Conservation (phyloP, 2,329 filamentous ascomycete genomes). For the Hymenoscyphus repandus region DNA sequence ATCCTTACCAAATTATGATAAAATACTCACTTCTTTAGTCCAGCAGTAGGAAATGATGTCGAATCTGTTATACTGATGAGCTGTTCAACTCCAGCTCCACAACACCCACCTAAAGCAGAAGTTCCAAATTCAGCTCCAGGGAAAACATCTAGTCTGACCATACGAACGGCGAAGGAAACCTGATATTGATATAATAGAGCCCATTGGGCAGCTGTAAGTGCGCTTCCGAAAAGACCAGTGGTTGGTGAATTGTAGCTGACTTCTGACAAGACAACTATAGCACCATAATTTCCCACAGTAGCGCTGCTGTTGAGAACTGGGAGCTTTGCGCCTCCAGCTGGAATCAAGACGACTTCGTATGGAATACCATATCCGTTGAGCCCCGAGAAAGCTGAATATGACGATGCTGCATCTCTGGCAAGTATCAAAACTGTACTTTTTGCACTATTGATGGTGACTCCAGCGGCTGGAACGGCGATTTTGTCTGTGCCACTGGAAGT, state of each 20-base stretch:
- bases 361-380: conserved; percentile 58
- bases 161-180: conserved; percentile 49
- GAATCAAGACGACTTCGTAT: conserved; percentile 50
- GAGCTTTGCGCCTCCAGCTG: conserved; percentile 44
- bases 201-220: conserved; percentile 51
- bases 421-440: conserved; percentile 49
- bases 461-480: conserved; percentile 4
- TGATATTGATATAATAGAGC: conserved; percentile 52
- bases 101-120: conserved; percentile 37
- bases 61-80: conserved; percentile 48
- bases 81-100: conserved; percentile 43
- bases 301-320: conserved; percentile 44
- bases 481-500: conserved; percentile 9
- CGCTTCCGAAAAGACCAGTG: conserved; percentile 21
- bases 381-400: conserved; percentile 44
- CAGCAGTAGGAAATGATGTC: conserved; percentile 48
- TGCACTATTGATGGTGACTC: conserved; percentile 7
- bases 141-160: conserved; percentile 55
- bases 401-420: conserved; percentile 45
- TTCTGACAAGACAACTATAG: conserved; percentile 41
- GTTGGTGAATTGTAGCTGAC: conserved; percentile 44
- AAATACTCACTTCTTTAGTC: conserved; percentile 39
- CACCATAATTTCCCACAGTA: conserved; percentile 51
- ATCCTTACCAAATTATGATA: neutral
- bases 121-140: conserved; percentile 46